phyloP scores from a whole-genome alignment of 768 basidiomycete genomes.

The Russula abietina region DNA sequence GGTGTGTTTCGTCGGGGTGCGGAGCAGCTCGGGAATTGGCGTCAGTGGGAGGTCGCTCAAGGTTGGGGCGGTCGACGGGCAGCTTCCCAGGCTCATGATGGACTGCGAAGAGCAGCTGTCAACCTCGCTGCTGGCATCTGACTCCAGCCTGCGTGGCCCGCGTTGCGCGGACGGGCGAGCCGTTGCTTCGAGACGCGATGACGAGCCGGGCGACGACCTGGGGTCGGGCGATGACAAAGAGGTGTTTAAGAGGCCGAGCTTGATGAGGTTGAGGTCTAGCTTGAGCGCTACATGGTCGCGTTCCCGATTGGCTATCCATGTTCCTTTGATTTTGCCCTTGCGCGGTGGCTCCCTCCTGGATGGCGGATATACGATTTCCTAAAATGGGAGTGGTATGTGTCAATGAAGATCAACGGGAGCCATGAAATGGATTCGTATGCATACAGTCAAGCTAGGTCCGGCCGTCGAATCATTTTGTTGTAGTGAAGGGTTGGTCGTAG shows the following conservation, averaged over 20 bases:
- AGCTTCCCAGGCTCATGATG: constrained; percentile 6
- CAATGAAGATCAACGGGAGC: not conserved
- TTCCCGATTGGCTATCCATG: constrained; percentile 2
- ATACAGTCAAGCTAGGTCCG: not conserved
- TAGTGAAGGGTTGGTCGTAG: not conserved
- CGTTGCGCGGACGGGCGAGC: not conserved
- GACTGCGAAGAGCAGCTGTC: constrained; percentile 6
- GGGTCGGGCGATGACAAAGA: constrained; percentile 3
- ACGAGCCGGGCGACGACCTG: not conserved
- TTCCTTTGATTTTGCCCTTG: constrained; percentile 9
- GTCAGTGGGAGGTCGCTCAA: constrained; percentile 22
- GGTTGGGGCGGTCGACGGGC: constrained; percentile 14
- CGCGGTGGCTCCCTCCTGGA: not conserved
- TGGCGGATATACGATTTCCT: not conserved
- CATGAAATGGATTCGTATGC: not conserved
- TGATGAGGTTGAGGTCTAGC: constrained; percentile 15
- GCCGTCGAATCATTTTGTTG: not conserved
- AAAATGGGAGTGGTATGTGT: not conserved
- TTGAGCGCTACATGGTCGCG: constrained; percentile 7
- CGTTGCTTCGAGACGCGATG: not conserved
- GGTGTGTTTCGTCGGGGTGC: constrained; percentile 8
- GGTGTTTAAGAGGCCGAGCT: constrained; percentile 2
- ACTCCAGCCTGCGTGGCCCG: not conserved
- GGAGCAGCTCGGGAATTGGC: constrained; percentile 20
- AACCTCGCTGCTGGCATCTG: not conserved